phyloP scores from a whole-genome alignment of 2,329 filamentous ascomycete species.

The Mollisiaceae sp. region DNA sequence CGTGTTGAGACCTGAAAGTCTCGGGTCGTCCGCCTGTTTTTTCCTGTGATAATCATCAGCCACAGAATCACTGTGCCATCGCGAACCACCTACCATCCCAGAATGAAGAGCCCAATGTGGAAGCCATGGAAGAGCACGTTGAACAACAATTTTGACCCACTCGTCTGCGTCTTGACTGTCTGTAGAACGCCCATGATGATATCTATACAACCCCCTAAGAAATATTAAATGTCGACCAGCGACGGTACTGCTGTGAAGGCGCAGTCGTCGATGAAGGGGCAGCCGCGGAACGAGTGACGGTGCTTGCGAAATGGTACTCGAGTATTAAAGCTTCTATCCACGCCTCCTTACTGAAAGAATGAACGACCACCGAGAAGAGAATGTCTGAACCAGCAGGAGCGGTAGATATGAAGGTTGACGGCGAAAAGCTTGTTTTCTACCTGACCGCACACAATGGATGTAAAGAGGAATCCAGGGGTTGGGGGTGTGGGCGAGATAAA shows the following conservation, averaged over 20 bases:
- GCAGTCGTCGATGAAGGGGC: slow-evolving; percentile 37
- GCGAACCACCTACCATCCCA: slow-evolving; percentile 74
- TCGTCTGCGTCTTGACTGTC: slow-evolving; percentile 66
- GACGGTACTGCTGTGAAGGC: slow-evolving; percentile 46
- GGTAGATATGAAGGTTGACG: slow-evolving; percentile 48
- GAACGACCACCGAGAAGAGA: slow-evolving; percentile 49
- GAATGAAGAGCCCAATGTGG: slow-evolving; percentile 79
- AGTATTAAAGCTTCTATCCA: slow-evolving; percentile 39
- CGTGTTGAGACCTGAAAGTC: slow-evolving; percentile 77
- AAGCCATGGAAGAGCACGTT: slow-evolving; percentile 81
- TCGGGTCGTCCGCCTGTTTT: slow-evolving; percentile 72
- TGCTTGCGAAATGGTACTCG: slow-evolving; percentile 23
- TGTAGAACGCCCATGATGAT: slow-evolving; percentile 37
- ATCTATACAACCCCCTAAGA: slow-evolving; percentile 30
- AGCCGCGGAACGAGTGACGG: slow-evolving; percentile 37
- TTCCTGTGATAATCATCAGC: slow-evolving; percentile 61
- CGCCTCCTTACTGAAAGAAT: slow-evolving; percentile 40
- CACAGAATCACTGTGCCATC: background rate
- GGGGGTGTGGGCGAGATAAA: slow-evolving; percentile 38
- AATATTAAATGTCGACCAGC: slow-evolving; percentile 60
- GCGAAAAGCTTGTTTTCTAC: slow-evolving; percentile 51
- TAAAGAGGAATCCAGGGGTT: slow-evolving; percentile 44
- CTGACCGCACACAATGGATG: slow-evolving; percentile 46
- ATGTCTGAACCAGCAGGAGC: slow-evolving; percentile 66
- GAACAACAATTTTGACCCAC: slow-evolving; percentile 74